Conservation (phyloP, 768 basidiomycete species). For the Mycena belliarum region DNA sequence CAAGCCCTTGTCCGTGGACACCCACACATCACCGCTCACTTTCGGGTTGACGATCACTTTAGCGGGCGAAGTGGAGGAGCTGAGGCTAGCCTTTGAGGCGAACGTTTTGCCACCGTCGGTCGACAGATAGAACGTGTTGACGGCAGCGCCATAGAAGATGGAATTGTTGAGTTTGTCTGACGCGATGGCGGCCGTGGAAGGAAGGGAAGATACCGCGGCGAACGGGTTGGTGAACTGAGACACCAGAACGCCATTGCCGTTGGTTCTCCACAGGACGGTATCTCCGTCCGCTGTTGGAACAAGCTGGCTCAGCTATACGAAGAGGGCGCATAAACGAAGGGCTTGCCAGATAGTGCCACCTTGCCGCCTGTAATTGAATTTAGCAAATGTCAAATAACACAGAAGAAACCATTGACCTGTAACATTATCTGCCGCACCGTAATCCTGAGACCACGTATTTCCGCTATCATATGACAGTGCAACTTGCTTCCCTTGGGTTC, state of each 20-base stretch:
- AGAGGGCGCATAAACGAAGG: not conserved
- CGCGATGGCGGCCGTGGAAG: constrained; percentile 55
- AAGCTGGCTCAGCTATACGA: constrained; percentile 2
- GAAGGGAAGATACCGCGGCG: constrained; percentile 50
- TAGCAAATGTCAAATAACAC: not conserved
- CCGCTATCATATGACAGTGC: constrained; percentile 59
- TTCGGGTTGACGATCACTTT: constrained; percentile 57
- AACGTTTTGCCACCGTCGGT: constrained; percentile 59
- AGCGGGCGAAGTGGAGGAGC: constrained; percentile 46
- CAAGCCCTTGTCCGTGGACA: constrained; percentile 56
- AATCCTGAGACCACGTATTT: constrained; percentile 45
- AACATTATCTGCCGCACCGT: constrained; percentile 53
- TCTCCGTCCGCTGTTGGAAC: constrained; percentile 54
- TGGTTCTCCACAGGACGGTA: constrained; percentile 59
- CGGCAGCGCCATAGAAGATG: constrained; percentile 61
- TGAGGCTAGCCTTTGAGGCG: constrained; percentile 41
- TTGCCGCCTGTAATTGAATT: constrained; percentile 27
- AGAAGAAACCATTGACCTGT: constrained; percentile 18
- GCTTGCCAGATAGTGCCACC: constrained; percentile 14
- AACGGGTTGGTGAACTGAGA: constrained; percentile 54
- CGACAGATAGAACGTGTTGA: constrained; percentile 60
- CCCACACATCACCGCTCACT: constrained; percentile 63
- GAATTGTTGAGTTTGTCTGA: constrained; percentile 61
- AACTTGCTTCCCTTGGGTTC: constrained; percentile 51
- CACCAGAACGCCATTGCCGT: constrained; percentile 38